Evolutionary conservation across 495 filamentous ascomycete genomes (phyloP), one percentile per base, ranked within the genome.

Genomic region (Penicillium ucsense): DNA sequence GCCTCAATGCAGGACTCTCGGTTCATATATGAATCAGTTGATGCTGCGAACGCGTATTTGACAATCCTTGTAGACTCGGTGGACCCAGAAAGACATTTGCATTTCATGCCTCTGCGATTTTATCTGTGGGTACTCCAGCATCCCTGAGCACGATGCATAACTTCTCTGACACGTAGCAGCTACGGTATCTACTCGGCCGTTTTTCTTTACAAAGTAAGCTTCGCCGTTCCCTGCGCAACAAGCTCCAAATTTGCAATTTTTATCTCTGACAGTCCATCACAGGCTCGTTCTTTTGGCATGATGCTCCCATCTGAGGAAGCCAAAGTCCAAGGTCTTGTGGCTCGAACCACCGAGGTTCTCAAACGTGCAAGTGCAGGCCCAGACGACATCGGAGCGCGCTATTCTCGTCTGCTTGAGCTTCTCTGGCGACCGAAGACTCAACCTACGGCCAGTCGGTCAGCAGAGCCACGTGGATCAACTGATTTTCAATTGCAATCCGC

Each of bases 1-100:
- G 78, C 75, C 10, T 74, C 74, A 4, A 75, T 75, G 60, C 77
- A 74, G 11, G 78, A 82, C 52, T 74, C 78, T n/a, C 66, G 78
- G 6, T 82, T 82, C 53, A 80, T 82, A 38, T 80, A 78, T 52
- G 78, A 82, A 52, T 76, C 76, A 2, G 60, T 82, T n/a, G 77
- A 80, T 52, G 78, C 77, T n/a, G 78, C 78, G 3, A 80, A 80
- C 46, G 73, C 74, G 5, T 72, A 80, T 20, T 60, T 82, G 53
- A 73, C 68, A 0, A 79, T 73, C 34, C 69, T 82, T 33, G 78
- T 78, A 46, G 70, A 72, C 42, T 66, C 65, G 41, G 73, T 79
- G 11, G 66, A 78, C 44, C 76, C 78, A 5, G 71, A 75, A 49
- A 71, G 72, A 30, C 73, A 76, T 49, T 64, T 80, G 7, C 73